Conservation (phyloP, 2,329 filamentous ascomycete genomes). For the Ceratocystis harringtonii region DNA sequence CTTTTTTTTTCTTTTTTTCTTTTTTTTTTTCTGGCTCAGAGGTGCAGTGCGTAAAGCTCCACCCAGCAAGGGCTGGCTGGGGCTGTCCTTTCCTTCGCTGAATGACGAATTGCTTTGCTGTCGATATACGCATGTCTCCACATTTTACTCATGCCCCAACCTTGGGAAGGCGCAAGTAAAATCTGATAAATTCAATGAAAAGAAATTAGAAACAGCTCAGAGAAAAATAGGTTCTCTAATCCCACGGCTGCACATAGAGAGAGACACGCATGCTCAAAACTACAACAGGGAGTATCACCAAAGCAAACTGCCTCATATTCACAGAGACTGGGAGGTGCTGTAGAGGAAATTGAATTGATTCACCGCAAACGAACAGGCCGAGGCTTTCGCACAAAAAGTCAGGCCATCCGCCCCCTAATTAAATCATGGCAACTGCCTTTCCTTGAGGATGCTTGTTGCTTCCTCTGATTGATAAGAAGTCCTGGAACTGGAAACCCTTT, state of each 20-base stretch:
- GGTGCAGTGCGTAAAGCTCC: not conserved
- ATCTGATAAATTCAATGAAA: not conserved
- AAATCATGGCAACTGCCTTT: not conserved
- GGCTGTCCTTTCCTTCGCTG: not conserved
- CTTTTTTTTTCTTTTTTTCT: not conserved
- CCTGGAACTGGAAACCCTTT: not conserved
- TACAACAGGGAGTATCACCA: not conserved
- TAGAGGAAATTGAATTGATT: not conserved
- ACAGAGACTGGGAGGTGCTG: not conserved
- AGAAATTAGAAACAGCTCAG: not conserved
- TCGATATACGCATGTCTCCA: not conserved
- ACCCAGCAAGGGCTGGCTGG: not conserved
- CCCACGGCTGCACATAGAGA: not conserved
- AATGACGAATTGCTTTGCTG: not conserved
- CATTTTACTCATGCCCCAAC: not conserved
- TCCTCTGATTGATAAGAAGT: conserved; percentile 2
- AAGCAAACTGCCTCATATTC: not conserved
- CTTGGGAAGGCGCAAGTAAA: not conserved
- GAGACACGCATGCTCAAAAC: not conserved
- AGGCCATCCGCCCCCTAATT: not conserved
- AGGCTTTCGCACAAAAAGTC: not conserved
- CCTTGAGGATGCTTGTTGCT: not conserved
- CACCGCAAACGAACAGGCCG: not conserved
- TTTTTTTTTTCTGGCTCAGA: not conserved
- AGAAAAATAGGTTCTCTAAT: not conserved